Base-by-base conservation (phyloP, 148 eudicot species). In the Spergularia bocconei region DNA sequence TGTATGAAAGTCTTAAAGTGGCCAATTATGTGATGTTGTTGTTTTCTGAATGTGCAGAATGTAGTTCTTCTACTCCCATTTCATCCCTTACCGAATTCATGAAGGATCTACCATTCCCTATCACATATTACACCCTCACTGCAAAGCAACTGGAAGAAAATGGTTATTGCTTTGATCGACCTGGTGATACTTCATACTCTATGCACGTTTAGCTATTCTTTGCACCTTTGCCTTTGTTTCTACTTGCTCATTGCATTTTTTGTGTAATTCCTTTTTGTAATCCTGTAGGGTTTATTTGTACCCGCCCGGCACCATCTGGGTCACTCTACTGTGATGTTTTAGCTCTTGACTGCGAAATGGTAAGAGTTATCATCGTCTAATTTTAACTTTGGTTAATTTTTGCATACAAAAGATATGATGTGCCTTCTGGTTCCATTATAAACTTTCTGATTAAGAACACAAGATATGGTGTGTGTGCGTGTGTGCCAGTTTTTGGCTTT, bases 41-140 rank as follows among this genome's bases (percentile, higher is more conserved):
- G 25, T 68, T 19, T 7, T 79, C 61, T 47, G 48, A 69, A 52
- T 70, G n/a, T 82, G 81, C 90, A 88, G 91, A 79, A 59, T 71
- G 79, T 77, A 60, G 55, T 58, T 63, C 86, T 77, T 51, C 56
- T 69, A 69, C 74, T 48, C 84, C 70, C 72, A 56, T 54, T 67
- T 4, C 62, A 29, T 77, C 88, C 47, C 74, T 76, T 75, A 63
- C 70, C 60, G 92, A 90, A 52, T 67, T 85, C 33, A 29, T 59
- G 75, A 86, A 84, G 84, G 85, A 87, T 77, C 47, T 85, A 63
- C 97, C 98, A 64, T 95, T 95, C 78, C 91, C 97, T 69, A 48
- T 95, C 67, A 82, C 97, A 20, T 89, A 90, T 83, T 95, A 95
- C 70, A 86, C 93, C 38, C 96, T 95, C 71, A 90, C 97, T 55